Evolutionary conservation across 2,329 filamentous ascomycete genomes (phyloP).

Genomic region (Neurospora crassa): DNA sequence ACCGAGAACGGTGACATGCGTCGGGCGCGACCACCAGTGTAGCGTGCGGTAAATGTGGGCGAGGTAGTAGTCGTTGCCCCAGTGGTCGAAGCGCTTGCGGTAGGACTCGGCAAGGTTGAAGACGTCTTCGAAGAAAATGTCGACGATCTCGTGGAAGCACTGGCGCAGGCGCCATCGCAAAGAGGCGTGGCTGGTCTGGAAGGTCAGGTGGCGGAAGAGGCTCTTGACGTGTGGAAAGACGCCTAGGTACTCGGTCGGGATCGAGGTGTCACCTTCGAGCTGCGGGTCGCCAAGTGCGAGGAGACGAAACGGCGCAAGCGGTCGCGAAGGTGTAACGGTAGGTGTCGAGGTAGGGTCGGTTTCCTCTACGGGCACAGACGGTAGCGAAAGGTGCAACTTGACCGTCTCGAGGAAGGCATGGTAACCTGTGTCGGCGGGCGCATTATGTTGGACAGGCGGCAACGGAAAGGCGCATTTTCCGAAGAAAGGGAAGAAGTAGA

Average conservation of each 20-base stretch:
- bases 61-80: conserved; percentile 91
- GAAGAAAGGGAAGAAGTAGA: conserved; percentile 83
- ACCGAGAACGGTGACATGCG: conserved; percentile 80
- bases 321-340: conserved; percentile 17
- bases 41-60: conserved; percentile 83
- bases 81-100: conserved; percentile 76
- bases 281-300: conserved; percentile 87
- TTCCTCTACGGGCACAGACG: conserved; percentile 13
- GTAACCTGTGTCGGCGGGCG: conserved; percentile 8
- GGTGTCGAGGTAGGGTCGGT: conserved; percentile 15
- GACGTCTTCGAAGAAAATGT: conserved; percentile 58
- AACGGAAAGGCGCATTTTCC: conserved; percentile 71
- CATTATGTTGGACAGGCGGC: conserved; percentile 23
- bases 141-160: conserved; percentile 48
- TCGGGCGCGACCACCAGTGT: conserved; percentile 75
- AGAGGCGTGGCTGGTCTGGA: conserved; percentile 33
- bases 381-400: conserved; percentile 31
- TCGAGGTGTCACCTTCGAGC: conserved; percentile 82
- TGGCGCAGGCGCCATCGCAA: conserved; percentile 43
- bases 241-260: conserved; percentile 49
- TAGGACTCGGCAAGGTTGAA: conserved; percentile 54
- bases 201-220: conserved; percentile 37
- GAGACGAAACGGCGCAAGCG: conserved; percentile 67
- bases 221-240: conserved; percentile 44
- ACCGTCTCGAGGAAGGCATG: conserved; percentile 30